phyloP scores from a whole-genome alignment of 1,139 yeast species.

The Hyphopichia khmerensis region DNA sequence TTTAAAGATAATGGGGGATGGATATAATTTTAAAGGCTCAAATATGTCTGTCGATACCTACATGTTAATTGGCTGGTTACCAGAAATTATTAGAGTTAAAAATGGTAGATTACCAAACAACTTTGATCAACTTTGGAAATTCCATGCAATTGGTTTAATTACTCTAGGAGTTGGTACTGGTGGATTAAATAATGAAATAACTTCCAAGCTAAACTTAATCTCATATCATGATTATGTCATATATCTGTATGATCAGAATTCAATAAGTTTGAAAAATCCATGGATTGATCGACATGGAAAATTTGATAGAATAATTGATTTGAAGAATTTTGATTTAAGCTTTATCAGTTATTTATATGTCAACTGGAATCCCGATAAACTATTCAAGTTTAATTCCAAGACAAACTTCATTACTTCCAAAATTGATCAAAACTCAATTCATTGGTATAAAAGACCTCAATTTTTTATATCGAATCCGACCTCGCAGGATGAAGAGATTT shows the following conservation, averaged over 20 bases:
- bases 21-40: conserved; percentile 71
- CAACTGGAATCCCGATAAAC: conserved; percentile 57
- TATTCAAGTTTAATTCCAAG: conserved; percentile 26
- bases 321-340: conserved; percentile 27
- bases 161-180: conserved; percentile 74
- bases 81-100: conserved; percentile 52
- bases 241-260: conserved; percentile 8
- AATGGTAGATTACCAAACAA: conserved; percentile 23
- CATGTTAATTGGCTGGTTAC: conserved; percentile 69
- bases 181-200: conserved; percentile 35
- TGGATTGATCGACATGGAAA: conserved; percentile 28
- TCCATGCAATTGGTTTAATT: conserved; percentile 30
- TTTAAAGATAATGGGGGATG: conserved; percentile 57
- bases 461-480: conserved; percentile 40
- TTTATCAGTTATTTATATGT: conserved; percentile 59
- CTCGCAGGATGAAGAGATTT: conserved; percentile 29
- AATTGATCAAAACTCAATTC: conserved; percentile 8
- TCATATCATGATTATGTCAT: conserved; percentile 71
- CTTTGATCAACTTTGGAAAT: conserved; percentile 32
- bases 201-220: conserved; percentile 39
- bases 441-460: conserved; percentile 47
- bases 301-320: conserved; percentile 15
- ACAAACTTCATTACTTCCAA: conserved; percentile 35
- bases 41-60: conserved; percentile 77
- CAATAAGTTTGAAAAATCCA: conserved; percentile 51